Evolutionary conservation across 1,284 basidiomycete genomes (phyloP), one percentile per base, ranked within the genome.

Genomic region (Austroboletus niveus): DNA sequence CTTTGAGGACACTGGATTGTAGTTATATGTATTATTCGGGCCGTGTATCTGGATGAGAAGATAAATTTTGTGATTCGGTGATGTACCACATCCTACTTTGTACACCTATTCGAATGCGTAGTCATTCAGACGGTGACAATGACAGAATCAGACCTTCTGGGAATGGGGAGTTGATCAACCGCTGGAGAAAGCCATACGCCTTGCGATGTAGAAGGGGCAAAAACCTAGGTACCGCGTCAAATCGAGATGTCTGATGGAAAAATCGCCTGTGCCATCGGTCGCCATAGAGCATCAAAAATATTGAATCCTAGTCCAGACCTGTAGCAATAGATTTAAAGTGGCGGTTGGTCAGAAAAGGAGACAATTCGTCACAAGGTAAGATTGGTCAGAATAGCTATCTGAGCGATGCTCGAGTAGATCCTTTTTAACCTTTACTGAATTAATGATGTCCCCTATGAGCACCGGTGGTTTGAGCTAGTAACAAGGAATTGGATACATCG

Each of bases 221-320:
- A 24, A 75, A 70, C 27, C 47, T 40, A 0, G 36, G 14, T 9
- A 20, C 44, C 2, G 44, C 43, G 3, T 49, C 47, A 1, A 29
- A 12, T 3, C 46, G 30, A 22, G 45, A 69, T 9, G 57, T 55
- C 35, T 69, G 61, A 29, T 75, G 69, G 30, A 70, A 66, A 22
- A 73, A 51, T 24, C 63, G 64, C 30, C 76, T 57, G 30, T 71
- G 69, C 1, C 75, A 79, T 44, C 55, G 52, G 6, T 69, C 62
- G 1, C 69, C 67, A 45, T 77, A 76, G 6, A 61, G 60, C 45
- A 72, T 55, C 1, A 75, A 57, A 0, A 0, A 63, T 38, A 30
- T 58, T 65, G 52, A 70, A 75, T 11, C 62, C 65, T 54, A 70
- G 62, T 2, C 71, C 75, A 54, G 68, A 68, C 12, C 75, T 78